phyloP scores from a whole-genome alignment of 371 early-diverging fungal genomes.

The Lichtheimia corymbifera region DNA sequence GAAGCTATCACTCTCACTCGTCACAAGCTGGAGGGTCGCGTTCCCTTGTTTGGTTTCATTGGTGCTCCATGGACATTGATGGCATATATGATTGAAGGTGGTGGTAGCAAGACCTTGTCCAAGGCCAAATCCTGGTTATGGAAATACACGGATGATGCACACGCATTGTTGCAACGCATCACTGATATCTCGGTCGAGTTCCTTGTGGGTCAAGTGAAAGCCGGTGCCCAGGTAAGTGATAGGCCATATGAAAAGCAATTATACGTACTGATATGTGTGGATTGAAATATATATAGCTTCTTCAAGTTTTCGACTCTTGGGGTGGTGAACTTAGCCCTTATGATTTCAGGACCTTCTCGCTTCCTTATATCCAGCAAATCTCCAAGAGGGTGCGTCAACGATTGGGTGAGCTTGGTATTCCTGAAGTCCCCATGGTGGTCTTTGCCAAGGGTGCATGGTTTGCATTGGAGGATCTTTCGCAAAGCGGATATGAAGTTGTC shows the following conservation, averaged over 20 bases:
- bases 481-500: constrained; percentile 80
- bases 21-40: constrained; percentile 80
- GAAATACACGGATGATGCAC: constrained; percentile 78
- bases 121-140: constrained; percentile 92
- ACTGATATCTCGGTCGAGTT: constrained; percentile 86
- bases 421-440: constrained; percentile 82
- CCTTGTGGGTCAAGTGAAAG: constrained; percentile 90
- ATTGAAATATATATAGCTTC: constrained; percentile 52
- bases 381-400: constrained; percentile 69
- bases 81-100: constrained; percentile 99
- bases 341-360: constrained; percentile 81
- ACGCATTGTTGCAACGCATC: constrained; percentile 76
- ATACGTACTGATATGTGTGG: background rate
- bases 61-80: constrained; percentile 99
- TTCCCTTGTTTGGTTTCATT: constrained; percentile 93
- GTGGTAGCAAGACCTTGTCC: constrained; percentile 88
- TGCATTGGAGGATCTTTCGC: constrained; percentile 72
- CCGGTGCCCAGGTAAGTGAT: constrained; percentile 92
- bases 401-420: constrained; percentile 40
- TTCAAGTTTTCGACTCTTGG: constrained; percentile 98
- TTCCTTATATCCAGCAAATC: constrained; percentile 88
- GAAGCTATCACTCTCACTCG: constrained; percentile 95
- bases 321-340: constrained; percentile 89
- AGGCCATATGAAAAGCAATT: background rate
- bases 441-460: constrained; percentile 94